Evolutionary conservation across 768 basidiomycete genomes (phyloP).

Genomic region (Lentinula edodes): DNA sequence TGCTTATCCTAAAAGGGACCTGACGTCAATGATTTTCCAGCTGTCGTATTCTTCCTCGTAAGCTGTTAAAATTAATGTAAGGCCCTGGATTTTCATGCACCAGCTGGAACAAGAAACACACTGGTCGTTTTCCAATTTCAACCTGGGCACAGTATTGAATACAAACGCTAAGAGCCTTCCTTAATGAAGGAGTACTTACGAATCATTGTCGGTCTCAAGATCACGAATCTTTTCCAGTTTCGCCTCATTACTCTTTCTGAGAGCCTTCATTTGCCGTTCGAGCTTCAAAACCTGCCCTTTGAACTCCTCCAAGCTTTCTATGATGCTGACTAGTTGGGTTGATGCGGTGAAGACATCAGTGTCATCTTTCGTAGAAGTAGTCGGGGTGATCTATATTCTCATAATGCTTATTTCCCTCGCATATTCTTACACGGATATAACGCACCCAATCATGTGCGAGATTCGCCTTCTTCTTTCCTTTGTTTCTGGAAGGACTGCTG

Average conservation of each 20-base stretch:
- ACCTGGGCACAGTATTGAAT: not conserved
- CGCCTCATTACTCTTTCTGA: slow-evolving; percentile 26
- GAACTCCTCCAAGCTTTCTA: slow-evolving; percentile 10
- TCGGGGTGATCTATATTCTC: not conserved
- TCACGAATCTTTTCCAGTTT: slow-evolving; percentile 27
- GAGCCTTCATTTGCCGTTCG: slow-evolving; percentile 31
- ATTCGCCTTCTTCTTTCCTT: slow-evolving; percentile 3
- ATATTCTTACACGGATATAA: not conserved
- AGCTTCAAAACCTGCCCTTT: slow-evolving; percentile 28
- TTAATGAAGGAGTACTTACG: slow-evolving; percentile 15
- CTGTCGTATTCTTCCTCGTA: not conserved
- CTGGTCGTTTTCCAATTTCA: not conserved
- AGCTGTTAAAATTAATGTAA: not conserved
- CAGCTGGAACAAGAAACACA: not conserved
- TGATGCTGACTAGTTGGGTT: slow-evolving; percentile 13
- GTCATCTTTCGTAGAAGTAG: not conserved
- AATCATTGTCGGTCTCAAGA: slow-evolving; percentile 21
- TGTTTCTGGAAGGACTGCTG: not conserved
- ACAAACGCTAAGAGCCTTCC: not conserved
- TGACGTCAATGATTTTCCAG: not conserved
- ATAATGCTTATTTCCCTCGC: not conserved
- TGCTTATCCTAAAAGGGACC: not conserved
- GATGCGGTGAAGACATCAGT: slow-evolving; percentile 8
- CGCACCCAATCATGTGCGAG: not conserved
- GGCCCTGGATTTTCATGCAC: not conserved